Evolutionary conservation across 257 asterid species (phyloP).

Genomic region (Solanum pinnatisectum): DNA sequence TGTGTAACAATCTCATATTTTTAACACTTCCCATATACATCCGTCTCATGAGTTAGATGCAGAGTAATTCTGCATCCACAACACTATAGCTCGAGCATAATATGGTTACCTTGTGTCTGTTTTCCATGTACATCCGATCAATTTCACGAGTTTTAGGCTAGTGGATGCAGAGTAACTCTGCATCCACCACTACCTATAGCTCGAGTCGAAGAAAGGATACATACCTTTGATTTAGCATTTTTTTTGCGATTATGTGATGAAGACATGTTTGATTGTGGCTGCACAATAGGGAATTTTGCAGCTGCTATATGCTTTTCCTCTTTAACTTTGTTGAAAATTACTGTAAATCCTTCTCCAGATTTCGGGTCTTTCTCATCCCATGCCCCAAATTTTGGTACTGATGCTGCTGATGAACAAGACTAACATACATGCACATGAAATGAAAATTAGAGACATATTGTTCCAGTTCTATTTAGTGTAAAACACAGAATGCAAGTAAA

Average conservation of each 20-base stretch:
- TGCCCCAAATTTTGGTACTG: constrained; percentile 74
- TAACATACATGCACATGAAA: constrained; percentile 4
- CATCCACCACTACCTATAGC: neutral
- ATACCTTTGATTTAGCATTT: constrained; percentile 32
- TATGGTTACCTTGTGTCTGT: no score
- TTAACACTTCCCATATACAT: neutral
- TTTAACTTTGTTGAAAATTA: constrained; percentile 65
- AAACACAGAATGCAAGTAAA: neutral
- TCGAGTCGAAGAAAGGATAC: neutral
- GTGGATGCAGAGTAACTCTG: neutral
- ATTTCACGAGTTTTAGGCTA: neutral
- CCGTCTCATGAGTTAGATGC: neutral
- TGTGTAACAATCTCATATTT: neutral
- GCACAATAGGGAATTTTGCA: constrained; percentile 35
- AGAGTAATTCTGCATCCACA: neutral
- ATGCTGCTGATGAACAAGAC: constrained; percentile 47
- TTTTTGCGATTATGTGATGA: constrained; percentile 12
- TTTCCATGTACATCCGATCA: no score
- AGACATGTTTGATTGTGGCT: constrained; percentile 10
- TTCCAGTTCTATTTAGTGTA: neutral
- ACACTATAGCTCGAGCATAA: neutral
- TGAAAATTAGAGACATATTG: neutral
- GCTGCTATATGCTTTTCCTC: constrained; percentile 71
- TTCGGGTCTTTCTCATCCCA: constrained; percentile 68
- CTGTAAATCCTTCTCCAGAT: constrained; percentile 67